These are phyloP conservation scores for Boechera divaricarpa DNA, from an alignment of 345 rosid genomes.

Conservation along the genomic window DNA sequence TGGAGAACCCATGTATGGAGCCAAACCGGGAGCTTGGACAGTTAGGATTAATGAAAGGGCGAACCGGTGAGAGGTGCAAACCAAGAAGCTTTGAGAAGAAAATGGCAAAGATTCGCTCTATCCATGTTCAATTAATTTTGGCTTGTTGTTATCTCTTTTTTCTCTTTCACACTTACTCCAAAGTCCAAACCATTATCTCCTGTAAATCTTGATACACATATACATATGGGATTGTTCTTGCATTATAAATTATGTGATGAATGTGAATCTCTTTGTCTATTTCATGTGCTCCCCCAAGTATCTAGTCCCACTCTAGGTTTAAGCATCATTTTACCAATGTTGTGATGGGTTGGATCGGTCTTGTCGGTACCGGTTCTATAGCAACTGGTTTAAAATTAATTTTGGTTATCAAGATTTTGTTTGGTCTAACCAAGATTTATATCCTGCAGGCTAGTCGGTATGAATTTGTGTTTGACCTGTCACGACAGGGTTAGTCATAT, in stretches of 20 bases:
- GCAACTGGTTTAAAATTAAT: neutral
- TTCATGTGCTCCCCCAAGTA: no score
- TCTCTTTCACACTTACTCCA: neutral
- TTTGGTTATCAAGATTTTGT: neutral
- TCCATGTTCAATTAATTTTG: constrained; percentile 5
- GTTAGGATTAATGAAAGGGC: constrained; percentile 66
- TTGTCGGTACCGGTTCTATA: constrained; percentile 4
- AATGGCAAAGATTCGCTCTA: neutral
- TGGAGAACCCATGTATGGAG: constrained; percentile 67
- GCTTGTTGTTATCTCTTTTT: constrained; percentile 7
- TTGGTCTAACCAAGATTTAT: neutral
- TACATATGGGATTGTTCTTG: constrained; percentile 8
- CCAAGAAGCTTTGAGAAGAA: constrained; percentile 20
- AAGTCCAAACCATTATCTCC: neutral
- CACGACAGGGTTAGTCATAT: neutral
- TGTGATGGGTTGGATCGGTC: neutral
- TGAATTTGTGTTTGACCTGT: neutral
- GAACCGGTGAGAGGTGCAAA: constrained; percentile 26
- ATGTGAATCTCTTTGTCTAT: neutral
- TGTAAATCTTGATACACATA: constrained; percentile 8
- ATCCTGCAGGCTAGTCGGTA: neutral
- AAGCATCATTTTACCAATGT: neutral
- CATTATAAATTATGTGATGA: constrained; percentile 3
- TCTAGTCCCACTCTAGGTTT: neutral
- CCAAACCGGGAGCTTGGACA: constrained; percentile 58